Base-by-base conservation (phyloP, 129 eudicot species). In the Rutidosis leptorrhynchoides region DNA sequence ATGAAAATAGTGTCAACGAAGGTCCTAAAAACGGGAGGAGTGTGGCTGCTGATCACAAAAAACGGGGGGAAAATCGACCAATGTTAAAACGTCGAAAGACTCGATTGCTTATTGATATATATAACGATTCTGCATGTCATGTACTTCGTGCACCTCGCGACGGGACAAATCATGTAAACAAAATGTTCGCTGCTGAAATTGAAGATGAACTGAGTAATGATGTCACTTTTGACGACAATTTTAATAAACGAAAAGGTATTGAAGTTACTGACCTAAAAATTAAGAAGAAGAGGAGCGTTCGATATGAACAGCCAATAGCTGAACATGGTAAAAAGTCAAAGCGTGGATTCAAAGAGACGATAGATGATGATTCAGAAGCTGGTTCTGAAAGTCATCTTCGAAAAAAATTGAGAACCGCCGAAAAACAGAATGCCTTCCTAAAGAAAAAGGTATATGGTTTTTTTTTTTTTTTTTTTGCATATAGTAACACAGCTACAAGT, bases 101-200 rank as follows among this genome's bases (percentile, higher is more conserved):
- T 16, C 67, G 75, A 48, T 48, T 73, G 66, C 59, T 79, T 6
- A 29, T 76, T n/a, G 79, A 79, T 69, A 62, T 79, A 35, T 68
- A 64, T 33, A 63, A 64, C 27, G 77, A 71, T 61, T 62, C 70
- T 52, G 67, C 73, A 20, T 56, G 65, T 35, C 9, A 5, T 30
- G n/a, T 46, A 33, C 16, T 19, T 2, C 45, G 46, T 19, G 55
- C 35, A 1, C 58, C 53, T 43, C 22, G 58, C 29, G 53, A 71
- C 19, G 30, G 32, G 19, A 49, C 17, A 33, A 55, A 54, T 62
- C 70, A 77, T 12, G 57, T 77, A 28, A 65, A 70, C 45, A 29
- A 29, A 29, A 55, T 43, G 55, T 71, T 70, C 16, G 28, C 14
- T 62, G 52, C 71, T 5, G 76, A 77, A 70, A 59, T n/a, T 55